These are phyloP conservation scores for Talaromyces islandicus DNA, from an alignment of 2,329 filamentous ascomycete species.

Conservation along the genomic window DNA sequence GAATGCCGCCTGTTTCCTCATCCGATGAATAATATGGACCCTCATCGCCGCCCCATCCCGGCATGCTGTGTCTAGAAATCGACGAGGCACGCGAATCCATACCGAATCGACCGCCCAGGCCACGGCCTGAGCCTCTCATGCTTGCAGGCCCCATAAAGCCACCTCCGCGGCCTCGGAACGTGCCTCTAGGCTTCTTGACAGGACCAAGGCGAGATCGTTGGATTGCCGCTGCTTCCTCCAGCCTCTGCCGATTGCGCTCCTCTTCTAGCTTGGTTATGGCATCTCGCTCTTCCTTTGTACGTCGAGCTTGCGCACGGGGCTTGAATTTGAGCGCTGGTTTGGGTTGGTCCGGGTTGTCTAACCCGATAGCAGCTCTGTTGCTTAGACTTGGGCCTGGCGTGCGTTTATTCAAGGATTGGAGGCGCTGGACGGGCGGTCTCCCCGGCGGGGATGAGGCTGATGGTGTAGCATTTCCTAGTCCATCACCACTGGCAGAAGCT, in stretches of 20 bases:
- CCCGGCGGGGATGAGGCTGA: slow-evolving; percentile 15
- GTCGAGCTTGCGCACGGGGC: slow-evolving; percentile 35
- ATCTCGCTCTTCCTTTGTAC: slow-evolving; percentile 42
- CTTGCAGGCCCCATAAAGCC: slow-evolving; percentile 20
- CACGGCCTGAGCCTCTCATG: slow-evolving; percentile 21
- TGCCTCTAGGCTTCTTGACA: slow-evolving; percentile 23
- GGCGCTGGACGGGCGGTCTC: slow-evolving; percentile 34
- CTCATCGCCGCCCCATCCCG: slow-evolving; percentile 14
- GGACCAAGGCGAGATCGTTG: slow-evolving; percentile 26
- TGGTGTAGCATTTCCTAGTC: not conserved
- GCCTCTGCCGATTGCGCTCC: slow-evolving; percentile 32
- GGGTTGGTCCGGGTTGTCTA: slow-evolving; percentile 20
- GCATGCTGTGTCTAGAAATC: slow-evolving; percentile 22
- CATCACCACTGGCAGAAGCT: not conserved
- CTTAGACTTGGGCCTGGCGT: slow-evolving; percentile 31
- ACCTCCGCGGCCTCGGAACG: slow-evolving; percentile 26
- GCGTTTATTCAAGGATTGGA: slow-evolving; percentile 38
- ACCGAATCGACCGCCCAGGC: slow-evolving; percentile 16
- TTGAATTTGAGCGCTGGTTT: slow-evolving; percentile 39
- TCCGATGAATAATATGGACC: slow-evolving; percentile 36
- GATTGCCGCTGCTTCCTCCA: slow-evolving; percentile 36
- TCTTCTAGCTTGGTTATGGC: slow-evolving; percentile 37
- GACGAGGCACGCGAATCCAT: slow-evolving; percentile 21
- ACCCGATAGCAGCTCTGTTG: slow-evolving; percentile 16
- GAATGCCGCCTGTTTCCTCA: slow-evolving; percentile 36